Base-by-base conservation (phyloP, 306 rosid species). In the Bauhinia variegata region DNA sequence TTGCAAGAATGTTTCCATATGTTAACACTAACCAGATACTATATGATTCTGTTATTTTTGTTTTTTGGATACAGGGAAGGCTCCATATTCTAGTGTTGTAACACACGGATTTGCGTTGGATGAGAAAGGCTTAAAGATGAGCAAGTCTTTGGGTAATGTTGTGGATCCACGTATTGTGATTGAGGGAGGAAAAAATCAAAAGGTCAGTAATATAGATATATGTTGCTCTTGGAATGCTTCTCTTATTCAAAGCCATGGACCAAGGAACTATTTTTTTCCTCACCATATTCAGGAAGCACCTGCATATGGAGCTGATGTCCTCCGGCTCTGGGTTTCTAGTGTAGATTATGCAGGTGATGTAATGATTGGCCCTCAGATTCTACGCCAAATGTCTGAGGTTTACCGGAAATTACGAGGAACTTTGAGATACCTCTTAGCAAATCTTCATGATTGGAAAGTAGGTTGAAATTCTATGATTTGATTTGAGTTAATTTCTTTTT, bases 301-400 rank as follows among this genome's bases (percentile, higher is more conserved):
- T 77, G 87, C 96, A 58, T 93, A 88, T 75, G 99, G 99, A 73
- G 99, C 97, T 49, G 97, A 93, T 72, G 89, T 93, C 60, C 83
- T 93, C 60, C 86, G 99, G 56, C 99, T 93, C 15, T 90, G 99
- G 99, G 99, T 93, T 78, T 93, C 99, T 32, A 93, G 99, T 77
- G 96, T 95, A 75, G 99, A 95, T 73, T 95, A 95, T 70, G 86
- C 97, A 8, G 85, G 95, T 32, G 99, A 95, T 36, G 88, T 86
- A 66, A 76, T 85, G 88, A 83, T 95, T 14, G 96, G 99, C 68
- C 78, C 96, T 82, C 96, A 95, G 80, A 91, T 90, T 74, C 87
- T 95, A 71, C 99, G 96, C 60, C 99, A 90, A 79, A 95, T 95
- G 89, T 88, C 99, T 30, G 99, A 95, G 60, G 72, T 90, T 30